Evolutionary conservation across 306 rosid species (phyloP), one percentile per base, ranked within the genome.

Genomic region (Elaeagnus macrophylla): DNA sequence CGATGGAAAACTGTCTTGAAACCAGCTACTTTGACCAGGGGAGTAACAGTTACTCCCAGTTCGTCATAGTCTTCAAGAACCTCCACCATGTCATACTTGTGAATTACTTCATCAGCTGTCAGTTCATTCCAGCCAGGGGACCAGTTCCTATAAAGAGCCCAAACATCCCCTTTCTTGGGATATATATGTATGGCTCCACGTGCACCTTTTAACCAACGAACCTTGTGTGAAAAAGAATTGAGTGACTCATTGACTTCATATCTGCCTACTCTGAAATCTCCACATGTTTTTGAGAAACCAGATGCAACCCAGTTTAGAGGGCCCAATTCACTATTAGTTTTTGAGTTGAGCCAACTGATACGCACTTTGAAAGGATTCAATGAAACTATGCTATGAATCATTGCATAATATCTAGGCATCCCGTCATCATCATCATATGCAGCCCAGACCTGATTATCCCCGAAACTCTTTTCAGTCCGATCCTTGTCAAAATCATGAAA

Each of bases 131-230:
- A 91, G 44, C 76, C 77, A 18, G 77, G 79, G 39, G 96, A 82
- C 99, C 99, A 87, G 56, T 84, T 84, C 76, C 79, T 67, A 68
- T 84, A 91, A 35, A 91, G 72, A 60, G 99, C 96, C 96, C 96
- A 87, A 73, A 91, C 93, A 59, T 91, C 93, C 19, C 96, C 95
- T 60, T 77, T 87, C 62, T 71, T 80, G 55, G 95, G 96, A 65
- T 82, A 71, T 72, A 91, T 75, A 62, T 73, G 42, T 71, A 87
- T 74, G 49, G 70, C 68, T 17, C 99, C 96, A 13, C 65, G 69
- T 5, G 25, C 18, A 32, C 87, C 77, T 77, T 81, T 73, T 20
- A 70, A 75, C 89, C 89, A 91, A 56, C 76, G 68, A 54, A 91
- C 85, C 72, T 63, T 87, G 74, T 87, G 95, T 5, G 99, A 91